These are phyloP conservation scores for Fusarium sp. DNA, from an alignment of 2,329 filamentous ascomycete species.

Conservation along the genomic window DNA sequence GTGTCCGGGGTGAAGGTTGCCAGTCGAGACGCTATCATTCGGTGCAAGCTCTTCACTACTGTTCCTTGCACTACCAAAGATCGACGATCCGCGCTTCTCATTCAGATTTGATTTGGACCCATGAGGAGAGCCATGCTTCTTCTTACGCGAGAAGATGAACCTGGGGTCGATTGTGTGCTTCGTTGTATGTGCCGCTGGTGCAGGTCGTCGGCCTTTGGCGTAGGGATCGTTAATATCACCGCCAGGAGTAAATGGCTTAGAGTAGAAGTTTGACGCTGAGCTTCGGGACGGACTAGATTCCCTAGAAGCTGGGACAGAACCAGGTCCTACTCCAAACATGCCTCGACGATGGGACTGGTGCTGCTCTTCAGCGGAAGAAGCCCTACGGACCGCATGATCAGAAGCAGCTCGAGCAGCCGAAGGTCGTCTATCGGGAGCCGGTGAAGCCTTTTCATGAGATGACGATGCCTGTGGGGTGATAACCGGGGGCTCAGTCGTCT, in stretches of 20 bases:
- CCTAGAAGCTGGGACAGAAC: conserved; percentile 66
- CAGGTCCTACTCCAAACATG: conserved; percentile 62
- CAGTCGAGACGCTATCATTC: conserved; percentile 40
- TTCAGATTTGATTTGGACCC: conserved; percentile 62
- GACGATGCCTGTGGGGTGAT: conserved; percentile 76
- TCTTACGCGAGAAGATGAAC: conserved; percentile 84
- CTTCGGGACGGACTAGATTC: conserved; percentile 72
- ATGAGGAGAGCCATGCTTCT: conserved; percentile 68
- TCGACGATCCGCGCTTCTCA: conserved; percentile 63
- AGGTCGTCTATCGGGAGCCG: conserved; percentile 52
- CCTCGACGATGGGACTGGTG: conserved; percentile 60
- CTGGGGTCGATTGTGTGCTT: conserved; percentile 75
- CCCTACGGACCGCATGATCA: conserved; percentile 54
- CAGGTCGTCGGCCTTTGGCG: conserved; percentile 79
- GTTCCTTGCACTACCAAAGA: conserved; percentile 47
- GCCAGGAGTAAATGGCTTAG: conserved; percentile 79
- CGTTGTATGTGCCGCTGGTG: conserved; percentile 71
- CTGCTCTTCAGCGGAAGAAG: conserved; percentile 52
- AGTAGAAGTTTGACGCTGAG: conserved; percentile 70
- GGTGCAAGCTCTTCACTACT: conserved; percentile 48
- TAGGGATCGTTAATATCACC: conserved; percentile 88
- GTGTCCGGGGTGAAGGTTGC: conserved; percentile 52
- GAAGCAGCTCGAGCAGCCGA: conserved; percentile 55
- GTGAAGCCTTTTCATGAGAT: conserved; percentile 61
- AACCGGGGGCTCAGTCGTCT: conserved; percentile 55